Percentiles rank a stretch among this genome's conserved stretches.
These are phyloP conservation scores for Daedaleopsis sinensis DNA, from an alignment of 768 basidiomycete genomes.

Conservation along the genomic window DNA sequence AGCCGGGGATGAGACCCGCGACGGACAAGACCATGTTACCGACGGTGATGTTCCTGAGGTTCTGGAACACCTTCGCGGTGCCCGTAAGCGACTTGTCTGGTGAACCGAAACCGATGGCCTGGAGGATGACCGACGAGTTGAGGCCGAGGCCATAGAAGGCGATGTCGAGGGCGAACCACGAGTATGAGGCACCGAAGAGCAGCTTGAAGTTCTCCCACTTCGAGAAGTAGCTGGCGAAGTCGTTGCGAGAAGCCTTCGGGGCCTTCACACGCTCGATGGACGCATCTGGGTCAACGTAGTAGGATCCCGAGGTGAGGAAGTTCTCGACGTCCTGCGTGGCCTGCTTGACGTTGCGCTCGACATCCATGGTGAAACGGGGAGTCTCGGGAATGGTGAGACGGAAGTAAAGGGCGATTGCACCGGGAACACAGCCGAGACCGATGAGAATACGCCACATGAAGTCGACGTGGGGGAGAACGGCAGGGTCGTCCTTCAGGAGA, in stretches of 20 bases:
- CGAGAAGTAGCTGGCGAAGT: constrained; percentile 67
- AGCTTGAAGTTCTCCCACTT: constrained; percentile 76
- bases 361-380: constrained; percentile 90
- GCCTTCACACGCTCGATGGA: constrained; percentile 54
- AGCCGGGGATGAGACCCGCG: constrained; percentile 84
- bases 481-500: constrained; percentile 49
- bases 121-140: constrained; percentile 77
- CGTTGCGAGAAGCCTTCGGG: constrained; percentile 43
- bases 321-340: constrained; percentile 74
- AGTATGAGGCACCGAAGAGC: constrained; percentile 76
- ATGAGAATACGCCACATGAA: constrained; percentile 86
- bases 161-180: constrained; percentile 91
- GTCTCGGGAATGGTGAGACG: constrained; percentile 93
- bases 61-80: constrained; percentile 50
- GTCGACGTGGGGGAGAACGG: constrained; percentile 58
- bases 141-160: constrained; percentile 90
- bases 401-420: constrained; percentile 83
- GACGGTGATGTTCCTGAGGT: constrained; percentile 63
- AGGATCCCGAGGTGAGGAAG: constrained; percentile 56
- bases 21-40: constrained; percentile 79
- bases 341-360: constrained; percentile 80
- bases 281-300: constrained; percentile 56
- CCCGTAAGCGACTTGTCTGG: constrained; percentile 37
- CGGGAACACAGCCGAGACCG: constrained; percentile 86
- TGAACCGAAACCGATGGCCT: constrained; percentile 73